These are phyloP conservation scores for Fusarium sp. DNA, from an alignment of 2,329 filamentous ascomycete species.

Conservation along the genomic window DNA sequence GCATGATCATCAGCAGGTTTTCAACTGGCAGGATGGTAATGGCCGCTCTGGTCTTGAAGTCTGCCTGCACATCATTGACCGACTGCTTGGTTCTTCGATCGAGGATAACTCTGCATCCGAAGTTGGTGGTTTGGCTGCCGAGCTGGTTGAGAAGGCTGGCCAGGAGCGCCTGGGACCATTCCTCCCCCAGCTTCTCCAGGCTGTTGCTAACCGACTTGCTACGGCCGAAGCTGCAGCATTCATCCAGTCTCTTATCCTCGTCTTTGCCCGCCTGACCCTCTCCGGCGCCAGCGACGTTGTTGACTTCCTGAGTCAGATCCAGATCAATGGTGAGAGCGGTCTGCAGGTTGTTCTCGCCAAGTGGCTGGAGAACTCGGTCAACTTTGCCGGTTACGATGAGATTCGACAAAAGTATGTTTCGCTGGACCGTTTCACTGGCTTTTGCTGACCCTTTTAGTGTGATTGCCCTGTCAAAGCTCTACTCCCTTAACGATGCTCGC, in stretches of 20 bases:
- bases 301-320: slow-evolving; percentile 86
- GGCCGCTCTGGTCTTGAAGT: slow-evolving; percentile 89
- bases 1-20: slow-evolving; percentile 90
- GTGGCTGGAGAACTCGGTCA: slow-evolving; percentile 97
- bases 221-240: slow-evolving; percentile 87
- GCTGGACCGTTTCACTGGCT: background rate
- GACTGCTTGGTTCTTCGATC: slow-evolving; percentile 83
- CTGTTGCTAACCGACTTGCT: slow-evolving; percentile 85
- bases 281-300: slow-evolving; percentile 89
- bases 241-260: slow-evolving; percentile 94
- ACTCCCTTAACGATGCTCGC: slow-evolving; percentile 84
- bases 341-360: slow-evolving; percentile 90
- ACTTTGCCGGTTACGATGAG: slow-evolving; percentile 97
- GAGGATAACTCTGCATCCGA: slow-evolving; percentile 96
- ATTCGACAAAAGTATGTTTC: slow-evolving; percentile 88
- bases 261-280: slow-evolving; percentile 91
- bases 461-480: slow-evolving; percentile 91
- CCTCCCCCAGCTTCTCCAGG: slow-evolving; percentile 86
- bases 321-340: slow-evolving; percentile 83
- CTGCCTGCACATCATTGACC: slow-evolving; percentile 90
- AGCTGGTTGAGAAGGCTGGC: slow-evolving; percentile 95
- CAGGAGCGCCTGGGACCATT: slow-evolving; percentile 91
- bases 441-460: slow-evolving; percentile 67
- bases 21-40: slow-evolving; percentile 83
- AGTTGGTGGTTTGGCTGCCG: slow-evolving; percentile 92